Base-by-base conservation (phyloP, 805 yeast genomes). In the Teunomyces tritomae region DNA sequence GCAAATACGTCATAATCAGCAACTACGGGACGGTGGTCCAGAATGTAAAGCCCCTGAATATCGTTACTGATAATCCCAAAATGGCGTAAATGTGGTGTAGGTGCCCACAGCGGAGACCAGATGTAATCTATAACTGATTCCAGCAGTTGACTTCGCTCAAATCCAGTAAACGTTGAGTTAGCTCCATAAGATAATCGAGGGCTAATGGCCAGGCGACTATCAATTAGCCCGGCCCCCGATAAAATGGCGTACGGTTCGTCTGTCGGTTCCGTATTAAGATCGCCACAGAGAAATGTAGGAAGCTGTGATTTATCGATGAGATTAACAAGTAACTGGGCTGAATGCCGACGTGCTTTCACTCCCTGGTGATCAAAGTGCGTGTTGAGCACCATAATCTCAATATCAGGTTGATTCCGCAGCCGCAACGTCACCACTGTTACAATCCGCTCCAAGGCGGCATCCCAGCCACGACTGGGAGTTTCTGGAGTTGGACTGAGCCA, bases 161-260 rank as follows among this genome's bases (percentile, higher is more conserved):
- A 80, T 3, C 83, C 83, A 0, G 83, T 77, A 50, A 69, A 78
- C 0, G 84, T 79, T 20, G 65, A 51, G 16, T 52, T 51, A 48
- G 67, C 69, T 0, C 83, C 84, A 52, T 79, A 80, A 27, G 52
- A 51, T 41, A 53, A 59, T 3, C 51, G 45, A 1, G 55, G 37
- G 34, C 61, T 61, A 10, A 59, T 61, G 43, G 65, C 55, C 8
- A 61, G 50, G 2, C 76, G 52, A 44, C 74, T 66, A 53, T 77
- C 82, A 43, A 65, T 62, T 48, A 68, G 63, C 3, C 73, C 75
- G 9, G 67, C 57, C 9, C 57, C 48, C 3, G 66, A 54, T 32
- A 79, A 63, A 2, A 76, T 67, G 32, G 54, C 55, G 49, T 71
- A 72, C 1, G 77, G 77, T 49, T 66, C 70, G 49, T 68, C 76